A percentile compares a stretch with the other conserved stretches of the same genome.
phyloP scores from a whole-genome alignment of 106 monocot species.

The Acorus gramineus region DNA sequence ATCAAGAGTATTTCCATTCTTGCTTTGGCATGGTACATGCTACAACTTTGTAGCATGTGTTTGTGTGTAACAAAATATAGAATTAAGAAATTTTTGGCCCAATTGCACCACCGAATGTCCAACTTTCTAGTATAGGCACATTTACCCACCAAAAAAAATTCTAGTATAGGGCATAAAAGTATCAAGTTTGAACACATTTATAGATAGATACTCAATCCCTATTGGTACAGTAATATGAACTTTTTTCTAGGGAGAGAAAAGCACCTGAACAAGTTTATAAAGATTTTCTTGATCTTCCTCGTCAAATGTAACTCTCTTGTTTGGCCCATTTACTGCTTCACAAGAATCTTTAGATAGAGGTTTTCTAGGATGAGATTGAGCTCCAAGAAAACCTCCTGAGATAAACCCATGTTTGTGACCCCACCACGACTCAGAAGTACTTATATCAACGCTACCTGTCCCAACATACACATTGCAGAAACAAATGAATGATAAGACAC shows the following conservation, averaged over 20 bases:
- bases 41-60: too few relatives aligned
- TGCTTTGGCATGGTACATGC: too few relatives aligned
- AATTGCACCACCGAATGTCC: too few relatives aligned
- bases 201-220: neutral
- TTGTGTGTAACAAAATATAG: too few relatives aligned
- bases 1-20: too few relatives aligned
- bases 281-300: conserved; percentile 99
- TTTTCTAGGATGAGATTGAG: conserved; percentile 22
- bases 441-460: conserved; percentile 20
- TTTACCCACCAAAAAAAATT: too few relatives aligned
- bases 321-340: neutral
- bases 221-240: neutral
- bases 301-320: conserved; percentile 38
- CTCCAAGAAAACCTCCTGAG: conserved; percentile 84
- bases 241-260: neutral
- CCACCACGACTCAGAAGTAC: conserved; percentile 53
- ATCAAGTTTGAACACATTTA: too few relatives aligned
- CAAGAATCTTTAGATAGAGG: conserved; percentile 20
- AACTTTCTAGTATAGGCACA: too few relatives aligned
- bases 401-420: conserved; percentile 81
- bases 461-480: neutral
- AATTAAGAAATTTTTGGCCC: too few relatives aligned
- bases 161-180: too few relatives aligned
- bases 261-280: conserved; percentile 95
- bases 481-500: too few relatives aligned